Percentiles rank a stretch among this genome's conserved stretches.
Evolutionary conservation across 306 rosid species (phyloP).

Genomic region (Echinosophora koreensis): DNA sequence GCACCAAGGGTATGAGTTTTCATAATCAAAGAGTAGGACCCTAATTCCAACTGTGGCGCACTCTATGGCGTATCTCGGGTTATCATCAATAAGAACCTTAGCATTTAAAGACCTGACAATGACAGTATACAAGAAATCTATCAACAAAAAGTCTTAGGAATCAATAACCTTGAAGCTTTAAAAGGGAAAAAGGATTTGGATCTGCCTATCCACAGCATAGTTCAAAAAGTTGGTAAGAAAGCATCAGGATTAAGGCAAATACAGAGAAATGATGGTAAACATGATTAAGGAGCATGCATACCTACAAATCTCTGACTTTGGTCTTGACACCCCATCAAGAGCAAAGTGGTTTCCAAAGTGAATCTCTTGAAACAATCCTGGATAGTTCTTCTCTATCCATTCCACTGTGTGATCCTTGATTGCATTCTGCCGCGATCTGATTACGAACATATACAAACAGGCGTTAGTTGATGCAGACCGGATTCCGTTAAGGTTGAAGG

Average conservation of each 20-base stretch:
- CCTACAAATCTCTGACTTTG: constrained; percentile 98
- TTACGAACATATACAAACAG: constrained; percentile 35
- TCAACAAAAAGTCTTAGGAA: constrained; percentile 28
- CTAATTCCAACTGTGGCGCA: constrained; percentile 84
- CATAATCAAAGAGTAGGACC: constrained; percentile 90
- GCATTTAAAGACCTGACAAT: constrained; percentile 82
- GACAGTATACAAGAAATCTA: constrained; percentile 30
- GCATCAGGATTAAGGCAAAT: neutral
- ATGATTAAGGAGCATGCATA: constrained; percentile 40
- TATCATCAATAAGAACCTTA: constrained; percentile 84
- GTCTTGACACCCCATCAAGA: constrained; percentile 77
- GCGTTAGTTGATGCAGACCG: constrained; percentile 42
- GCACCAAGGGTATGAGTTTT: constrained; percentile 94
- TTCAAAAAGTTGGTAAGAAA: constrained; percentile 3
- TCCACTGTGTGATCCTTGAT: constrained; percentile 90
- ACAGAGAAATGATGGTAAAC: constrained; percentile 36
- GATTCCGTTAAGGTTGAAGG: constrained; percentile 28
- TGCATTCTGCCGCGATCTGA: constrained; percentile 88
- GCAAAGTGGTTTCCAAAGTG: constrained; percentile 98
- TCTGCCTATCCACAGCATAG: too few relatives aligned
- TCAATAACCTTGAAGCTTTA: neutral
- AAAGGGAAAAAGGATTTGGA: neutral
- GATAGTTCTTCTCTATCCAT: constrained; percentile 83
- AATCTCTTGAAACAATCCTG: constrained; percentile 88
- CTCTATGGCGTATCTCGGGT: constrained; percentile 88